Evolutionary conservation across 371 early-diverging fungal species (phyloP), one percentile per base, ranked within the genome.

Genomic region (Mortierella sp.): DNA sequence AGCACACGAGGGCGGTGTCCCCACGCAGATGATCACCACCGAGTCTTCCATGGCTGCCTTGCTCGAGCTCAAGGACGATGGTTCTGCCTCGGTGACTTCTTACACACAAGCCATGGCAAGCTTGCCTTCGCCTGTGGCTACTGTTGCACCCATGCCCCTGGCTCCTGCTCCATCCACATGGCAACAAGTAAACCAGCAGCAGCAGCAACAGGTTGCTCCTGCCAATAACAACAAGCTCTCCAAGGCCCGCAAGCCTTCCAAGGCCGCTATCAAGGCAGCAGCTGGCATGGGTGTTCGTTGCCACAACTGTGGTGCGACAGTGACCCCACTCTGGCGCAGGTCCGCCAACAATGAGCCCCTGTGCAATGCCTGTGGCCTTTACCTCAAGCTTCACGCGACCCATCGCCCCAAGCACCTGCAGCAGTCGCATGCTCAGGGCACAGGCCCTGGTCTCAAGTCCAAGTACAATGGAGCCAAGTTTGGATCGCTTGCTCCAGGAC

Each of bases 301-400:
- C 75, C 84, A 85, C 65, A 97, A 99, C 83, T 99, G 99, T 80
- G 87, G 87, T 7, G 92, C 95, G 6, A 94, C 93, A 0, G 87
- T 86, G 6, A 98, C 99, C 4, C 98, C 99, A 0, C 88, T 98
- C 16, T 99, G 99, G 99, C 87, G 99, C 44, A 84, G 98, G 57
- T 93, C 93, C 23, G 88, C 88, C 28, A 84, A 94, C 60, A 96
- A 94, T 56, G 89, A 95, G 60, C 75, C 91, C 2, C 84, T 98
- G 18, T 99, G 99, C 85, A 99, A 98, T 83, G 98, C 99, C 18
- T 99, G 99, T 72, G 98, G 98, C 0, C 83, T 99, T 37, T 99
- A 98, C 80, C 91, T 89, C 64, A 94, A 94, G 79, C 84, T 96
- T 23, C 98, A 97, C 70, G 86, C 90, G 64, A 82, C 83, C 48